Percentiles rank a stretch among this genome's conserved stretches.
These are phyloP conservation scores for Ephemerocybe angulata DNA, from an alignment of 768 basidiomycete genomes.

Conservation along the genomic window DNA sequence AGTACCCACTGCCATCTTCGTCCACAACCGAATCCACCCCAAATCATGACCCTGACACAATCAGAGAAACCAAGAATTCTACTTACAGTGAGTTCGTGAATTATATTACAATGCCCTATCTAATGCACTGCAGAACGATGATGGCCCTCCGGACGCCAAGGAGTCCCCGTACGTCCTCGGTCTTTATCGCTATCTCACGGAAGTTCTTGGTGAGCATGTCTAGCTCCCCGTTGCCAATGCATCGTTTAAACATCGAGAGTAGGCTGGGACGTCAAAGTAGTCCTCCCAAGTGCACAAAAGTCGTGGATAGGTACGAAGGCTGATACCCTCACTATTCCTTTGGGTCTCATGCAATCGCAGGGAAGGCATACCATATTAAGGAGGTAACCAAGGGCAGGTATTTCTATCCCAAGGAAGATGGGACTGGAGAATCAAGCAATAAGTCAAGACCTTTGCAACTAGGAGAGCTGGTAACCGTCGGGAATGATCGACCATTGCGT, in stretches of 20 bases:
- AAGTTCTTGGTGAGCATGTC: slow-evolving; percentile 55
- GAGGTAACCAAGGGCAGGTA: slow-evolving; percentile 67
- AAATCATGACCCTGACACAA: slow-evolving; percentile 4
- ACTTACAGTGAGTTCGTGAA: slow-evolving; percentile 32
- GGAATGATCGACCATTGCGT: not conserved
- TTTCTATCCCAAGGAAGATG: slow-evolving; percentile 74
- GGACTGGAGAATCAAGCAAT: slow-evolving; percentile 63
- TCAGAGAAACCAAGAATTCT: slow-evolving; percentile 31
- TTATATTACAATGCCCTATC: slow-evolving; percentile 1
- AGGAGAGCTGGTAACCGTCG: slow-evolving; percentile 57
- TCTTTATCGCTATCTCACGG: slow-evolving; percentile 58
- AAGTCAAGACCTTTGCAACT: slow-evolving; percentile 63
- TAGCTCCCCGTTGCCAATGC: no score
- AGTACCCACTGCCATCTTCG: slow-evolving; percentile 8
- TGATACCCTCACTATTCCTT: not conserved
- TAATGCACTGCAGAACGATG: slow-evolving; percentile 62
- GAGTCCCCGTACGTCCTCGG: slow-evolving; percentile 78
- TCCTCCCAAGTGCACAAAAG: slow-evolving; percentile 77
- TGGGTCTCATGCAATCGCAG: slow-evolving; percentile 30
- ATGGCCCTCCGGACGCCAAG: slow-evolving; percentile 64
- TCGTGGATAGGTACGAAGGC: slow-evolving; percentile 74
- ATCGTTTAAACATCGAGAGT: no score
- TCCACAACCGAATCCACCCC: slow-evolving; percentile 3
- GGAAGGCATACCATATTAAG: slow-evolving; percentile 78
- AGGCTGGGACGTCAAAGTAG: slow-evolving; percentile 82